Conservation (phyloP, 2,329 filamentous ascomycete genomes). For the Talaromyces sp. region DNA sequence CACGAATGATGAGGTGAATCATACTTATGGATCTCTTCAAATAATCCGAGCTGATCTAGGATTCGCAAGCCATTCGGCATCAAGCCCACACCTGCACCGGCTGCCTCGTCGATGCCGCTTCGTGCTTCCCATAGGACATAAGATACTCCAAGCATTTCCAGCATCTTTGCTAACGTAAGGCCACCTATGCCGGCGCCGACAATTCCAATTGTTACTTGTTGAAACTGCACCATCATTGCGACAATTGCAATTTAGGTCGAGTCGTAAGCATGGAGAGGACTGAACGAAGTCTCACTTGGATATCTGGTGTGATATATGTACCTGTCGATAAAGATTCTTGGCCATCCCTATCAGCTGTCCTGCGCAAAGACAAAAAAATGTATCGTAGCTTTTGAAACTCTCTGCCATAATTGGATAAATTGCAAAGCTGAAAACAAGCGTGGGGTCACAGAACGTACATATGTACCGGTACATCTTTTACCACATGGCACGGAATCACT, state of each 20-base stretch:
- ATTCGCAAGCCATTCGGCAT: constrained; percentile 45
- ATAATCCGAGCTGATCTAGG: constrained; percentile 50
- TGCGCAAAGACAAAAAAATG: too few relatives aligned
- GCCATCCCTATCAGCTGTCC: too few relatives aligned
- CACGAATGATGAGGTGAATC: constrained; percentile 21
- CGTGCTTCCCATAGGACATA: constrained; percentile 49
- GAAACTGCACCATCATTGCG: not conserved
- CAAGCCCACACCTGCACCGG: constrained; percentile 50
- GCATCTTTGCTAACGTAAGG: constrained; percentile 45
- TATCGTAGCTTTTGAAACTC: not conserved
- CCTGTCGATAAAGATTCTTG: too few relatives aligned
- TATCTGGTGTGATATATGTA: not conserved
- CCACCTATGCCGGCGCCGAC: constrained; percentile 50
- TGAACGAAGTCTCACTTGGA: constrained; percentile 15
- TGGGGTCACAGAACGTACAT: not conserved
- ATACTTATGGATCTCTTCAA: constrained; percentile 27
- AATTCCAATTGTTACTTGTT: constrained; percentile 39
- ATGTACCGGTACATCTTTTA: not conserved
- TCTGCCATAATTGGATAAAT: not conserved
- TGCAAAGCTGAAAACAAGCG: not conserved
- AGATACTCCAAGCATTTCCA: constrained; percentile 45
- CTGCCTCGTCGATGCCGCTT: constrained; percentile 33
- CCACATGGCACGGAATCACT: not conserved
- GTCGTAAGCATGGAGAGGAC: not conserved
- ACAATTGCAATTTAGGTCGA: not conserved